Evolutionary conservation across 352 stramenopile species (phyloP), one percentile per base, ranked within the genome.

Genomic region (Aphanomyces euteiches): DNA sequence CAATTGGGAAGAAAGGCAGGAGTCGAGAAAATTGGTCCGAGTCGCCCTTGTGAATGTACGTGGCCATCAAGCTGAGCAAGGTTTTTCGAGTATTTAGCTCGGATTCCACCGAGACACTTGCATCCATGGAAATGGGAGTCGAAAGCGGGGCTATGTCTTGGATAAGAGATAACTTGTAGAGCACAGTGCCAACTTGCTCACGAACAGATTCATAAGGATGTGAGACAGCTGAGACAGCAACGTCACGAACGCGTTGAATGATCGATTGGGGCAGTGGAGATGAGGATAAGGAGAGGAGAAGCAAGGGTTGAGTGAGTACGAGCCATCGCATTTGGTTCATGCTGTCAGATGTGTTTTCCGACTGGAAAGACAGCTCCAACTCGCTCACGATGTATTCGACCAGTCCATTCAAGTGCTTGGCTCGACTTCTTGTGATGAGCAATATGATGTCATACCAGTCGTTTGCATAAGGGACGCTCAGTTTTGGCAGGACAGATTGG

Each of bases 131-230:
- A 19, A 73, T 67, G 40, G 66, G 56, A 7, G 15, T 3, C 4
- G 48, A 28, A n/a, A 63, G 28, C 28, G 39, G 17, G 8, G 75
- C 73, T 34, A 57, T 67, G 48, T 57, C 43, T 5, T n/a, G 47
- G 61, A 34, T 40, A 12, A 56, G 68, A 39, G 15, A 40, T 15
- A 93, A 58, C n/a, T 90, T 66, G 60, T 86, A 90, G 15, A 92
- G 53, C 54, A 89, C 74, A 45, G 80, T 79, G 3, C 76, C 85
- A 4, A 78, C 80, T 37, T 76, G 77, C 47, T 93, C 83, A 21
- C 85, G 82, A 15, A 93, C 88, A 63, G 91, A 90, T 70, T 89
- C 88, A 80, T 93, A 93, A 56, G 79, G 84, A 41, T 93, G 85
- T 0, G 80, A 73, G 50, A 93, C 59, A 0, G 78, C 80, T 4